Percentiles rank a stretch among this genome's conserved stretches.
These are phyloP conservation scores for Eragrostis curvula DNA, from an alignment of 176 grass and related monocot species.

Conservation along the genomic window DNA sequence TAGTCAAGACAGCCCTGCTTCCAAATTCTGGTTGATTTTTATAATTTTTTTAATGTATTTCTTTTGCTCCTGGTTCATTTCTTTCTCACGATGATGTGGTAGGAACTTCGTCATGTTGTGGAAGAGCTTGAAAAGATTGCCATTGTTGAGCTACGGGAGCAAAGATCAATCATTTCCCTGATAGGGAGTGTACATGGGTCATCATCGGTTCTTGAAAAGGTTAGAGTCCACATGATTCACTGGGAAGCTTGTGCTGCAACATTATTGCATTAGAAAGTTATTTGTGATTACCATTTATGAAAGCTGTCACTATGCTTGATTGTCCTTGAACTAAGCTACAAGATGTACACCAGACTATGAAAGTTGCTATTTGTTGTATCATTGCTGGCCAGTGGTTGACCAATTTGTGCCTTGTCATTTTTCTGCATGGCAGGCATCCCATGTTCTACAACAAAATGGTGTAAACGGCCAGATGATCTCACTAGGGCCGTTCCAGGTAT, in stretches of 20 bases:
- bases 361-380: background rate
- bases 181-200: constrained; percentile 91
- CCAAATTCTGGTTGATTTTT: background rate
- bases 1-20: background rate
- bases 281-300: background rate
- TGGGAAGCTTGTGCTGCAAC: too few relatives aligned
- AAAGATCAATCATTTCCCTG: constrained; percentile 88
- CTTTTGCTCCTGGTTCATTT: constrained; percentile 12
- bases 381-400: too few relatives aligned
- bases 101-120: constrained; percentile 89
- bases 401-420: background rate
- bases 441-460: constrained; percentile 72
- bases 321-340: too few relatives aligned
- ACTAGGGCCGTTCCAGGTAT: constrained; percentile 95
- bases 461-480: constrained; percentile 99
- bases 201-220: constrained; percentile 92
- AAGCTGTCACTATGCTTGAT: too few relatives aligned
- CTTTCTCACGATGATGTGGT: constrained; percentile 24
- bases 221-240: constrained; percentile 30
- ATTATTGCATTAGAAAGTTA: background rate
- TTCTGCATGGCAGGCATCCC: constrained; percentile 61
- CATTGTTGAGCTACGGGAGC: constrained; percentile 77
- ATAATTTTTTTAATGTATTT: too few relatives aligned
- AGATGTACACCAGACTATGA: background rate
- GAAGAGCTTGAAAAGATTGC: constrained; percentile 90